phyloP scores from a whole-genome alignment of 2,329 filamentous ascomycete species.

The Colletotrichum cordylinicola region DNA sequence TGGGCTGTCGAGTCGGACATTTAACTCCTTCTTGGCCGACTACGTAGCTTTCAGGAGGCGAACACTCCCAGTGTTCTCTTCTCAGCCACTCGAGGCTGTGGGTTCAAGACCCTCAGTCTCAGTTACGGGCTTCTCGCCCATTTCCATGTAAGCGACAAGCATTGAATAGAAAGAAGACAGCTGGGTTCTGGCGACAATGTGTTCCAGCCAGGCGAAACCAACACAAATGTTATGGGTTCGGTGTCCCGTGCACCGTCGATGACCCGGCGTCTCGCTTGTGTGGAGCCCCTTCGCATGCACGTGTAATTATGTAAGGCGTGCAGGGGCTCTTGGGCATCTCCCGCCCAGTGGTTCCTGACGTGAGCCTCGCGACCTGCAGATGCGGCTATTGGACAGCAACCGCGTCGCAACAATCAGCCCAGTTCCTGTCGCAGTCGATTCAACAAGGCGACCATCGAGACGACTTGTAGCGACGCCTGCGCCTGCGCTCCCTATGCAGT shows the following conservation, averaged over 20 bases:
- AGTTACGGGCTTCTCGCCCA: background rate
- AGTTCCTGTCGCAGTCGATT: background rate
- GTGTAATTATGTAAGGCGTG: slow-evolving; percentile 18
- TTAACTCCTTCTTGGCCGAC: background rate
- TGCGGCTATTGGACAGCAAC: slow-evolving; percentile 21
- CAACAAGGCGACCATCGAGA: slow-evolving; percentile 12
- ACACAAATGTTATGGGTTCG: background rate
- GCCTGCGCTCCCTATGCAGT: slow-evolving; percentile 23
- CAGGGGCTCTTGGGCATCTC: background rate
- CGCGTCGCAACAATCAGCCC: slow-evolving; percentile 15
- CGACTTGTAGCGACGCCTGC: slow-evolving; percentile 8
- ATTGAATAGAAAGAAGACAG: background rate
- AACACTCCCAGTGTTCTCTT: background rate
- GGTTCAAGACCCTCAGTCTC: background rate
- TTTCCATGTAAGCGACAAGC: background rate
- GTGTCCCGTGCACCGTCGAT: background rate
- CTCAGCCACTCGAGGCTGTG: background rate
- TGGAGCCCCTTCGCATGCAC: background rate
- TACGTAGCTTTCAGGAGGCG: background rate
- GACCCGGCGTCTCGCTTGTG: background rate
- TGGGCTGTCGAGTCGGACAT: background rate
- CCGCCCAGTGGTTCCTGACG: background rate
- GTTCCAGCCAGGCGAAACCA: background rate
- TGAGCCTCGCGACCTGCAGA: slow-evolving; percentile 17
- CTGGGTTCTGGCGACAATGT: background rate